Base-by-base conservation (phyloP, 257 asterid genomes). In the Nyctanthes arbortristis region DNA sequence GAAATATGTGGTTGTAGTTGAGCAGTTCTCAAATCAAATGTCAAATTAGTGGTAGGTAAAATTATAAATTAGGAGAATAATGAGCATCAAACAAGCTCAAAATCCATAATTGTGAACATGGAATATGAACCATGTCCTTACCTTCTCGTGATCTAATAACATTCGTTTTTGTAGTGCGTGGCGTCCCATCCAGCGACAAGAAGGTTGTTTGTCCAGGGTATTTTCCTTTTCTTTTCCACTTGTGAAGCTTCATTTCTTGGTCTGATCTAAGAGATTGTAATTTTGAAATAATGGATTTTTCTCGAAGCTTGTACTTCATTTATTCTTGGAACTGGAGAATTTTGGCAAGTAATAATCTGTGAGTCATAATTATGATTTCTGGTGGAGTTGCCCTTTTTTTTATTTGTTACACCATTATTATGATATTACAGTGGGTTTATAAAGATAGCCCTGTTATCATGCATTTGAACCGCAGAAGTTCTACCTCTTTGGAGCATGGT, bases 161-260 rank as follows among this genome's bases (percentile, higher is more conserved):
- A 22, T 56, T 73, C 55, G 66, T 64, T 78, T 63, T 61, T 73
- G 78, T 77, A 79, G 87, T 73, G 82, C 31, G 67, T 82, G 30
- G 82, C 84, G 27, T 59, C 75, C 47, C 80, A 82, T 66, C 75
- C 74, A 22, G 61, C 49, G 32, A 82, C 82, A 56, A 79, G 78
- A 57, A 61, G 40, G 73, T 33, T 8, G 12, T 77, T 77, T 65
- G 24, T 72, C 28, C 37, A 56, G 45, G 87, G 87, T 79, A 79
- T 34, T 63, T 34, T 16, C 27, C 25, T 52, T 52, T 14, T 52
- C 52, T 43, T 40, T 14, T 36, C 33, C 45, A 22, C 1, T 29
- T 7, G 29, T 28, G 18, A 24, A 12, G 7, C 10, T 63, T 11
- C 22, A 37, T 39, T n/a, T 5, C 30, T 63, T 28, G 13, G 14